Percentiles rank a stretch among this genome's conserved stretches.
Evolutionary conservation across 768 basidiomycete species (phyloP).

Genomic region (Tylopilus felleus): DNA sequence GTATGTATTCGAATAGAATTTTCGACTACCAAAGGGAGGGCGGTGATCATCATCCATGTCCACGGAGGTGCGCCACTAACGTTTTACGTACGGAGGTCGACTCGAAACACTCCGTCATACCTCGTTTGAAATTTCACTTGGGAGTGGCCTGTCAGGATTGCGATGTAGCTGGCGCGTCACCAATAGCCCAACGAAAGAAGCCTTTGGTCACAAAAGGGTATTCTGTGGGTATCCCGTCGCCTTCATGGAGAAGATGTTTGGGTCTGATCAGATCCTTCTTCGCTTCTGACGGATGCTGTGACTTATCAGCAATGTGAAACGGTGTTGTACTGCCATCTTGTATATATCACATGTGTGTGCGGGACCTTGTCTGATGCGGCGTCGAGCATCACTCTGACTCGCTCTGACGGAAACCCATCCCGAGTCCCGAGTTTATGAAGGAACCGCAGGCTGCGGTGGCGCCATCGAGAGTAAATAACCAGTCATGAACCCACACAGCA

Average conservation of each 20-base stretch:
- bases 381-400: neutral
- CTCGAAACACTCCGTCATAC: slow-evolving; percentile 5
- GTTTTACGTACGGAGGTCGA: slow-evolving; percentile 16
- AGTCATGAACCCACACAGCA: slow-evolving; percentile 10
- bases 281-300: slow-evolving; percentile 7
- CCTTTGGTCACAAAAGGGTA: neutral
- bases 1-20: neutral
- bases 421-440: neutral
- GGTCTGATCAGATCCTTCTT: slow-evolving; percentile 7
- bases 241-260: neutral
- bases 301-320: neutral
- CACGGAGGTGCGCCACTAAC: slow-evolving; percentile 19
- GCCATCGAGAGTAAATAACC: slow-evolving; percentile 15
- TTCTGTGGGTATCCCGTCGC: neutral
- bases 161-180: slow-evolving; percentile 14
- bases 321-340: neutral
- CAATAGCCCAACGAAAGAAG: neutral
- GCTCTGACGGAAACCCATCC: neutral
- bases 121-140: neutral
- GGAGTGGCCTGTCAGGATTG: slow-evolving; percentile 9
- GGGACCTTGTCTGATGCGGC: neutral
- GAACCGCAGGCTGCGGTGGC: slow-evolving; percentile 23
- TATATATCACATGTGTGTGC: neutral
- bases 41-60: slow-evolving; percentile 1
- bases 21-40: neutral